Conservation (phyloP, 371 early-diverging fungal species). For the Syncephalastrum contaminatum region DNA sequence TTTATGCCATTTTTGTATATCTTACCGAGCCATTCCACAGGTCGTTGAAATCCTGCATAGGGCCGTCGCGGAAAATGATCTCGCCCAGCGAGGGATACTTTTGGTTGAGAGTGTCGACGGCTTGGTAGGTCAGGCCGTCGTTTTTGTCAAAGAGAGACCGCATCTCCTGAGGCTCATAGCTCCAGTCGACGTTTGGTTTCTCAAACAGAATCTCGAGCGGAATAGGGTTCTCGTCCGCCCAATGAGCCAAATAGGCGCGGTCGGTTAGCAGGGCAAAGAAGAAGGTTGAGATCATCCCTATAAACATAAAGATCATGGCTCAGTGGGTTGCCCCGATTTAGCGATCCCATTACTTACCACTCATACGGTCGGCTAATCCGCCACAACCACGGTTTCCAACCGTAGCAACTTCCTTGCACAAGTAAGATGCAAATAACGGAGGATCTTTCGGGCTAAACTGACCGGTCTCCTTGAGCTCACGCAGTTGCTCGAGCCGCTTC, state of each 20-base stretch:
- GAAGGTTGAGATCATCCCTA: constrained; percentile 45
- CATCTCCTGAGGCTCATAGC: constrained; percentile 22
- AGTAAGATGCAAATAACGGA: constrained; percentile 24
- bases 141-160: constrained; percentile 16
- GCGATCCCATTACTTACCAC: constrained; percentile 15
- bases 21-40: constrained; percentile 37
- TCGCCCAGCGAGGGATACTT: constrained; percentile 21
- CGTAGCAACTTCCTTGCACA: constrained; percentile 19
- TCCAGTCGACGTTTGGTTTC: constrained; percentile 35
- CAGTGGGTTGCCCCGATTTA: neutral
- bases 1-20: neutral
- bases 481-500: constrained; percentile 21
- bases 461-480: constrained; percentile 17
- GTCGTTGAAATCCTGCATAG: constrained; percentile 23
- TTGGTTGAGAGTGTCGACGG: constrained; percentile 30
- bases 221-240: constrained; percentile 33
- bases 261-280: constrained; percentile 32
- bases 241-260: constrained; percentile 34
- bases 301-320: neutral
- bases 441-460: constrained; percentile 14
- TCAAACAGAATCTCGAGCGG: constrained; percentile 34
- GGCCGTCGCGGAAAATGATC: constrained; percentile 30
- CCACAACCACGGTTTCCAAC: constrained; percentile 29
- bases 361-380: constrained; percentile 39
- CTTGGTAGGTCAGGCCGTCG: constrained; percentile 13